Conservation (phyloP, 2,329 filamentous ascomycete species). For the Aspergillus glaucus region DNA sequence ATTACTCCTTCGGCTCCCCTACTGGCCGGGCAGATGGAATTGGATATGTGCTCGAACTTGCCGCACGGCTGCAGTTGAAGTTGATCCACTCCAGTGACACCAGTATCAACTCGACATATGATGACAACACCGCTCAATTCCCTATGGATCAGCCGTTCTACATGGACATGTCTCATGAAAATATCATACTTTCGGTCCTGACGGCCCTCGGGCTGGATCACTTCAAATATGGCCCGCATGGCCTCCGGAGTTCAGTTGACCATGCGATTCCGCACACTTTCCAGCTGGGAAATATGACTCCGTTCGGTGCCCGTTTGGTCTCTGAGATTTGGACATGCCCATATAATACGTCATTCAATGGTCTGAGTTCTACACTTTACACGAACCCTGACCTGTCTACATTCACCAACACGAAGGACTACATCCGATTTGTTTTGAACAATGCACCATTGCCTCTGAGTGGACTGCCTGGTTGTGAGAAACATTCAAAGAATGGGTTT, state of each 20-base stretch:
- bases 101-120: constrained; percentile 47
- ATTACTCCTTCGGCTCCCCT: constrained; percentile 44
- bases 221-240: constrained; percentile 31
- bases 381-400: constrained; percentile 19
- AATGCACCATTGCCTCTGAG: constrained; percentile 22
- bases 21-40: constrained; percentile 49
- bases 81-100: constrained; percentile 45
- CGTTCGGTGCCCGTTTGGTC: constrained; percentile 50
- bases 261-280: constrained; percentile 45
- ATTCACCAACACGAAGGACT: constrained; percentile 12
- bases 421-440: constrained; percentile 28
- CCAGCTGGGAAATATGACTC: constrained; percentile 46
- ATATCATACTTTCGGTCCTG: constrained; percentile 46
- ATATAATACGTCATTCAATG: constrained; percentile 13
- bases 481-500: constrained; percentile 1
- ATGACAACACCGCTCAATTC: constrained; percentile 41
- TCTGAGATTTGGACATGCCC: constrained; percentile 53
- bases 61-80: constrained; percentile 43
- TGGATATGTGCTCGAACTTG: constrained; percentile 49
- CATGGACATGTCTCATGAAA: constrained; percentile 50
- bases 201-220: constrained; percentile 51
- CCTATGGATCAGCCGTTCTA: constrained; percentile 46
- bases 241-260: constrained; percentile 13
- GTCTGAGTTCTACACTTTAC: constrained; percentile 35
- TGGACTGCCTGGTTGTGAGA: constrained; percentile 21